These are phyloP conservation scores for Phaeomoniella chlamydospora DNA, from an alignment of 2,329 filamentous ascomycete species.

Conservation along the genomic window DNA sequence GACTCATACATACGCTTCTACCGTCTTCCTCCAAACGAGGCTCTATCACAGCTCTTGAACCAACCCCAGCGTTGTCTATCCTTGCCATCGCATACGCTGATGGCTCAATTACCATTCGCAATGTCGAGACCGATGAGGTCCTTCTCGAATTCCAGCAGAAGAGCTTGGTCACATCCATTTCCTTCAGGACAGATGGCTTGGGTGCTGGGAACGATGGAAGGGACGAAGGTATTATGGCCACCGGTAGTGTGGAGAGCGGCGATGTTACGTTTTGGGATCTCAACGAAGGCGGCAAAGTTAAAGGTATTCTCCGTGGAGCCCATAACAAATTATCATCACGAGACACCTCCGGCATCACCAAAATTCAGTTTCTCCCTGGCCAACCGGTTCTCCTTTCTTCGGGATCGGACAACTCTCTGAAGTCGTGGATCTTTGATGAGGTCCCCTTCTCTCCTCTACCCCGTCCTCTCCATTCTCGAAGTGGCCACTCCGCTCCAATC, in stretches of 20 bases:
- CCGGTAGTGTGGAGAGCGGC: constrained; percentile 61
- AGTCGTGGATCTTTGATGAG: constrained; percentile 94
- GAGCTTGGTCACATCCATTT: constrained; percentile 54
- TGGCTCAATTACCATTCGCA: constrained; percentile 65
- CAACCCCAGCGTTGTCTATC: constrained; percentile 69
- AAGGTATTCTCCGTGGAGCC: constrained; percentile 73
- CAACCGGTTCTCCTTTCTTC: constrained; percentile 85
- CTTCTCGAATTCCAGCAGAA: constrained; percentile 32
- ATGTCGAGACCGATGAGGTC: constrained; percentile 64
- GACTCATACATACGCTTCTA: constrained; percentile 78
- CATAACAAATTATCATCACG: constrained; percentile 50
- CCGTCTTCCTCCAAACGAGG: constrained; percentile 60
- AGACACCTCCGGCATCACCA: constrained; percentile 61
- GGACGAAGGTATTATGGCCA: constrained; percentile 85
- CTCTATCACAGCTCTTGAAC: constrained; percentile 72
- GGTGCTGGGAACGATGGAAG: constrained; percentile 80
- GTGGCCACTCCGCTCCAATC: constrained; percentile 78
- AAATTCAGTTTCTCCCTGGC: constrained; percentile 74
- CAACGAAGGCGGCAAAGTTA: constrained; percentile 73
- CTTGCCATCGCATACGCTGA: constrained; percentile 77
- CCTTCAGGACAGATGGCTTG: constrained; percentile 77
- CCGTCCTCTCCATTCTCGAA: constrained; percentile 69
- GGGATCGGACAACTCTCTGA: constrained; percentile 83
- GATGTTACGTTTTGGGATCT: constrained; percentile 96
- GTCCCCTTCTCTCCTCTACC: constrained; percentile 78